These are phyloP conservation scores for Trametes gibbosa DNA, from an alignment of 768 basidiomycete species.

Conservation along the genomic window DNA sequence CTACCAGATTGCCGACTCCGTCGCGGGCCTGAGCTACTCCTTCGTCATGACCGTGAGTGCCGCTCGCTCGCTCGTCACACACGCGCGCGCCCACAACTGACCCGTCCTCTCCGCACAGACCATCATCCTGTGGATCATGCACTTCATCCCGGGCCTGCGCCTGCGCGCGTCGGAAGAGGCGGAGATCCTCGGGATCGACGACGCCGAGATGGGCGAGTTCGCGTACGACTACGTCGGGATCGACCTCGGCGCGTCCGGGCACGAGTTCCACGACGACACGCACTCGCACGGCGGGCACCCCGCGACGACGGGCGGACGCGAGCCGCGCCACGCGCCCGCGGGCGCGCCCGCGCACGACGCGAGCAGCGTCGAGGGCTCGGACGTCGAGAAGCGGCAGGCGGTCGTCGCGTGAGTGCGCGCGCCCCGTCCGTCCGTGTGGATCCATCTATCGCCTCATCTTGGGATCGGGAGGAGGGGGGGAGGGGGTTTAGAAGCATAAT, in stretches of 20 bases:
- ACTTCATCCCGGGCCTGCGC: conserved; percentile 76
- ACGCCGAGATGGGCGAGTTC: conserved; percentile 58
- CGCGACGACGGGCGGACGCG: conserved; percentile 32
- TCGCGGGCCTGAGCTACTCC: conserved; percentile 62
- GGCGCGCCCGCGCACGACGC: not conserved
- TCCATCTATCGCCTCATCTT: too few relatives aligned
- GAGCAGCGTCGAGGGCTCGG: conserved; percentile 16
- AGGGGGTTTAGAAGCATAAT: not conserved
- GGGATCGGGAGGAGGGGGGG: not conserved
- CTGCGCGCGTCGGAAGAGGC: conserved; percentile 65
- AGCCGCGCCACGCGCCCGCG: conserved; percentile 32
- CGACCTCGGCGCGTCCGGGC: conserved; percentile 22
- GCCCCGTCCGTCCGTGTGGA: too few relatives aligned
- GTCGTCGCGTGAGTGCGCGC: not conserved
- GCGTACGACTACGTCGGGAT: conserved; percentile 52
- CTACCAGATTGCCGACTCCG: conserved; percentile 78
- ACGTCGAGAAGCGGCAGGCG: conserved; percentile 10
- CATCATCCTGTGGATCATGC: conserved; percentile 85
- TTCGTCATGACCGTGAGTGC: conserved; percentile 71
- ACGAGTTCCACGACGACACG: conserved; percentile 29
- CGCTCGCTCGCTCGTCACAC: not conserved
- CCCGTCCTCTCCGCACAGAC: conserved; percentile 41
- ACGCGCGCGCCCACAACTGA: too few relatives aligned
- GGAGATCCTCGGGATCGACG: conserved; percentile 85
- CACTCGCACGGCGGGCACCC: conserved; percentile 31